phyloP scores from a whole-genome alignment of 805 yeast genomes.

The Cyberlindnera japonica region DNA sequence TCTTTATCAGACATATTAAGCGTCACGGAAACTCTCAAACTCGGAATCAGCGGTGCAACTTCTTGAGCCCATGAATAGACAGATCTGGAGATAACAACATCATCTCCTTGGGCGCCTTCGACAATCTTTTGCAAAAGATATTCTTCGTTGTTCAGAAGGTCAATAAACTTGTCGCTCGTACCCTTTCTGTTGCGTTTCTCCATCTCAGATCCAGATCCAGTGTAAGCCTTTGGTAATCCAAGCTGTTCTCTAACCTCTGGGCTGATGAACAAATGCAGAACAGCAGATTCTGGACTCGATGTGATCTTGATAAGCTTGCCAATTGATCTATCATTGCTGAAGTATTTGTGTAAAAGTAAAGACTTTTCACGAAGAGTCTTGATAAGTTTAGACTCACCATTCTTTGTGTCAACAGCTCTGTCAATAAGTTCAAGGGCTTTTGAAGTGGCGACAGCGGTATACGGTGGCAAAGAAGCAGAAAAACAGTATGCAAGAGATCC shows the following conservation, averaged over 20 bases:
- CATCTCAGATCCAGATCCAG: conserved; percentile 28
- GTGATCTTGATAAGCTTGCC: conserved; percentile 43
- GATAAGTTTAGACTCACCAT: conserved; percentile 38
- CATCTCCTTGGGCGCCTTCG: conserved; percentile 47
- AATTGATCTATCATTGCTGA: conserved; percentile 38
- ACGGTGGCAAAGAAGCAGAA: conserved; percentile 93
- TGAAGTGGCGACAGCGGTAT: conserved; percentile 66
- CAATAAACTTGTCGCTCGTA: conserved; percentile 31
- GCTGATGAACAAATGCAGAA: conserved; percentile 60
- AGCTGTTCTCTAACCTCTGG: conserved; percentile 42
- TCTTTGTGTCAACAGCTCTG: conserved; percentile 30
- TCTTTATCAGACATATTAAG: conserved; percentile 45
- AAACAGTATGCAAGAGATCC: conserved; percentile 88
- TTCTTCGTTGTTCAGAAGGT: conserved; percentile 45
- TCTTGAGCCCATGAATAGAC: conserved; percentile 69
- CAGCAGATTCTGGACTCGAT: conserved; percentile 60
- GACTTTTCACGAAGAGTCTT: conserved; percentile 38
- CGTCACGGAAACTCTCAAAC: conserved; percentile 49
- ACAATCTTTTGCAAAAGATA: conserved; percentile 64
- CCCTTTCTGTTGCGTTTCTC: conserved; percentile 30
- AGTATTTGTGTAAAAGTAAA: conserved; percentile 34
- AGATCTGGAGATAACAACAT: conserved; percentile 62
- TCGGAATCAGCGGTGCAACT: conserved; percentile 62
- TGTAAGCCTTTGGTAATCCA: conserved; percentile 40
- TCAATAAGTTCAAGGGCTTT: conserved; percentile 50